phyloP scores from a whole-genome alignment of 2,329 filamentous ascomycete genomes.

The Coleophoma eucalyptorum region DNA sequence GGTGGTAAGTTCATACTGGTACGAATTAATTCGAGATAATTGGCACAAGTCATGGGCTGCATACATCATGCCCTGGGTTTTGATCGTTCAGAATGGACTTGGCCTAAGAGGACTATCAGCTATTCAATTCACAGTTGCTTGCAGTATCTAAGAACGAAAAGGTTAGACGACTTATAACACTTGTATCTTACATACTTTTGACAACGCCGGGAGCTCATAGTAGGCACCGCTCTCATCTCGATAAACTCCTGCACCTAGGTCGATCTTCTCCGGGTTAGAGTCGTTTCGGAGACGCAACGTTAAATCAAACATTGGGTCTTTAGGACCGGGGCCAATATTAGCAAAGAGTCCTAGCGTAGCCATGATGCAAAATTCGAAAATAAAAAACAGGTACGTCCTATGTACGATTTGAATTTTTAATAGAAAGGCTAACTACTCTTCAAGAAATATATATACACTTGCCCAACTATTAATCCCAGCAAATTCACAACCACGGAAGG shows the following conservation, averaged over 20 bases:
- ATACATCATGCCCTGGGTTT: neutral
- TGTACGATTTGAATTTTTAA: too few relatives aligned
- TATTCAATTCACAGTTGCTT: neutral
- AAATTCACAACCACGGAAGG: too few relatives aligned
- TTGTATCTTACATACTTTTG: constrained; percentile 7
- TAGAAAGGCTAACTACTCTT: too few relatives aligned
- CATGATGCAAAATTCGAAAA: too few relatives aligned
- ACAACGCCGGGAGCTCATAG: constrained; percentile 26
- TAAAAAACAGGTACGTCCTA: too few relatives aligned
- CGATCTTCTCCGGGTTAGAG: constrained; percentile 25
- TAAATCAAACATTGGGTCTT: constrained; percentile 30
- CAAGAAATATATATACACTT: too few relatives aligned
- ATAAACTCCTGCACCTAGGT: constrained; percentile 33
- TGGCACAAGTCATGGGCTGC: neutral
- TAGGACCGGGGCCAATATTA: constrained; percentile 20
- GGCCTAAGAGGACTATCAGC: neutral
- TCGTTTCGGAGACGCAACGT: constrained; percentile 28
- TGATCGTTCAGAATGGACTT: neutral
- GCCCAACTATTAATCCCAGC: too few relatives aligned
- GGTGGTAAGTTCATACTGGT: constrained; percentile 30
- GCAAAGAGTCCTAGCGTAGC: too few relatives aligned
- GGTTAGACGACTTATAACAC: too few relatives aligned
- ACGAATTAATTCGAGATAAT: neutral
- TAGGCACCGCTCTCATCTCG: constrained; percentile 28
- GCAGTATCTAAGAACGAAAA: too few relatives aligned